Evolutionary conservation across 2,329 filamentous ascomycete species (phyloP).

Genomic region (Pezicula radicicola): DNA sequence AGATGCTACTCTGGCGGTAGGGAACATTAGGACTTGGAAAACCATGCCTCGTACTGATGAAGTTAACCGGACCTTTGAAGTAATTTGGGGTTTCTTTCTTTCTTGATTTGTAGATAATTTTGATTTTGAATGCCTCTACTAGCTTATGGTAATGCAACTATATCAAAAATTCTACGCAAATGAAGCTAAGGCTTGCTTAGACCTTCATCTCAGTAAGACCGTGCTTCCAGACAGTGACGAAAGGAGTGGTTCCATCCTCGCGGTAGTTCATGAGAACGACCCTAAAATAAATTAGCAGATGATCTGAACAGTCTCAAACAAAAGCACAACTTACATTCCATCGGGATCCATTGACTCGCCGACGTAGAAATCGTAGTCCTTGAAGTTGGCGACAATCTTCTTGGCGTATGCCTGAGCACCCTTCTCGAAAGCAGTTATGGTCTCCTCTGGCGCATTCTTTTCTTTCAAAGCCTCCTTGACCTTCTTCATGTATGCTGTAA

Average conservation of each 20-base stretch:
- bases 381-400: slow-evolving; percentile 78
- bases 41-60: too few relatives aligned
- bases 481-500: slow-evolving; percentile 85
- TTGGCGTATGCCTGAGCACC: slow-evolving; percentile 74
- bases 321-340: slow-evolving; percentile 69
- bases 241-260: slow-evolving; percentile 91
- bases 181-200: slow-evolving; percentile 44
- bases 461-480: slow-evolving; percentile 70
- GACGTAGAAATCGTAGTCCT: slow-evolving; percentile 93
- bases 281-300: slow-evolving; percentile 42
- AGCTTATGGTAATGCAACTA: not conserved
- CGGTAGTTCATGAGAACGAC: slow-evolving; percentile 95
- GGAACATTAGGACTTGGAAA: too few relatives aligned
- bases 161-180: not conserved
- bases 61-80: too few relatives aligned
- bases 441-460: slow-evolving; percentile 58
- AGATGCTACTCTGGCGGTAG: too few relatives aligned
- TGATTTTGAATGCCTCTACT: too few relatives aligned
- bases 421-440: slow-evolving; percentile 76
- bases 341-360: slow-evolving; percentile 92
- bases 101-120: too few relatives aligned
- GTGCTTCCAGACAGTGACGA: slow-evolving; percentile 91
- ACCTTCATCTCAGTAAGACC: slow-evolving; percentile 89
- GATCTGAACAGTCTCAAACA: slow-evolving; percentile 6
- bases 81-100: too few relatives aligned